Evolutionary conservation across 2,329 filamentous ascomycete genomes (phyloP).

Genomic region (Venturia carpophila): DNA sequence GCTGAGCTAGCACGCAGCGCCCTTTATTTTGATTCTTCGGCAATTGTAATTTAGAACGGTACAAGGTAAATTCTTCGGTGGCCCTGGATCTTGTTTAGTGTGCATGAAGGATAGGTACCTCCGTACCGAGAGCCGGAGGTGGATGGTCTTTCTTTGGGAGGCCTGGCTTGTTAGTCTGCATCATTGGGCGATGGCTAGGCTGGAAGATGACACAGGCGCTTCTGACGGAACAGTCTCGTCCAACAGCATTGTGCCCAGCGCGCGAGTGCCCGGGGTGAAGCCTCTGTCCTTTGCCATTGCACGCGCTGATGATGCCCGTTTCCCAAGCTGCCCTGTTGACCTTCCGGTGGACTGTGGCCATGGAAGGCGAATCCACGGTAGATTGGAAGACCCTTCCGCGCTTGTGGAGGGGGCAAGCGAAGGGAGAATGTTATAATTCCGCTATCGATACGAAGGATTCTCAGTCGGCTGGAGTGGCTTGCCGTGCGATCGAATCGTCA

Average conservation of each 20-base stretch:
- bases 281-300: background rate
- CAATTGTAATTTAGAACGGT: no score
- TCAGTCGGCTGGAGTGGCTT: constrained; percentile 4
- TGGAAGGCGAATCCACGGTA: background rate
- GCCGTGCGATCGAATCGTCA: background rate
- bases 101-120: no score
- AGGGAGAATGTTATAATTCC: background rate
- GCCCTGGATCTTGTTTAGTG: no score
- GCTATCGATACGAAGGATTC: background rate
- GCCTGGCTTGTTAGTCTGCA: background rate
- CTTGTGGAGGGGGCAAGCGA: background rate
- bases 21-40: no score
- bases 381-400: background rate
- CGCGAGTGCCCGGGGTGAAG: background rate
- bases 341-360: background rate
- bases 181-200: background rate
- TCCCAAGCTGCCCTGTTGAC: background rate
- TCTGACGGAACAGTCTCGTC: background rate
- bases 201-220: constrained; percentile 10
- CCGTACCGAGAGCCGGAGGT: no score
- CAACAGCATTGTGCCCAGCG: constrained; percentile 4
- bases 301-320: background rate
- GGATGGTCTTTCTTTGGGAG: no score
- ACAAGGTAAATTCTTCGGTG: no score
- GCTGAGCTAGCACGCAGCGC: no score